phyloP scores from a whole-genome alignment of 2,329 filamentous ascomycete genomes.

The Neonectria faginata region DNA sequence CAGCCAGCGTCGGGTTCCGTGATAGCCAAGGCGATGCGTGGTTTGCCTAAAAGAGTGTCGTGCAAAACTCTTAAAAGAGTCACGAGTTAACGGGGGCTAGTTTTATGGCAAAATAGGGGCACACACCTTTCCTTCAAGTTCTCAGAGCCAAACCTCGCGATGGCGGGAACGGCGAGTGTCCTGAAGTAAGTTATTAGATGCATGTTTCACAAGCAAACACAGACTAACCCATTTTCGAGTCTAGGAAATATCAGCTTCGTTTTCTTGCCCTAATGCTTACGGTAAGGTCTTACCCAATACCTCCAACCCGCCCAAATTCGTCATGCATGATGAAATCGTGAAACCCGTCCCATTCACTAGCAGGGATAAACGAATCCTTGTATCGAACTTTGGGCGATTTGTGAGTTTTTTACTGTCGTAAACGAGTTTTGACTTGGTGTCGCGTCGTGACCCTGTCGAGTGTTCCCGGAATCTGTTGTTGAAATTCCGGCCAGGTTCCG shows the following conservation, averaged over 20 bases:
- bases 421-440: no score
- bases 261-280: no score
- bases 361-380: background rate
- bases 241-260: background rate
- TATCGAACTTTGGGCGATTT: background rate
- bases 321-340: conserved; percentile 25
- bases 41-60: conserved; percentile 10
- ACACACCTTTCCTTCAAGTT: conserved; percentile 1
- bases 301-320: conserved; percentile 23
- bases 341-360: conserved; percentile 22
- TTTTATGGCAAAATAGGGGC: no score
- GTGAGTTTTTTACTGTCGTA: background rate
- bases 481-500: background rate
- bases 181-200: background rate
- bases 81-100: fast-evolving
- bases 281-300: conserved; percentile 11
- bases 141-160: conserved; percentile 15
- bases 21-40: conserved; percentile 19
- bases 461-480: background rate
- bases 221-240: conserved; percentile 17
- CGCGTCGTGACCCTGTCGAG: background rate
- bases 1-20: conserved; percentile 23
- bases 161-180: conserved; percentile 18
- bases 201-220: background rate
- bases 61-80: background rate